Conservation (phyloP, 2,329 filamentous ascomycete species). For the Metarhizium humberi region DNA sequence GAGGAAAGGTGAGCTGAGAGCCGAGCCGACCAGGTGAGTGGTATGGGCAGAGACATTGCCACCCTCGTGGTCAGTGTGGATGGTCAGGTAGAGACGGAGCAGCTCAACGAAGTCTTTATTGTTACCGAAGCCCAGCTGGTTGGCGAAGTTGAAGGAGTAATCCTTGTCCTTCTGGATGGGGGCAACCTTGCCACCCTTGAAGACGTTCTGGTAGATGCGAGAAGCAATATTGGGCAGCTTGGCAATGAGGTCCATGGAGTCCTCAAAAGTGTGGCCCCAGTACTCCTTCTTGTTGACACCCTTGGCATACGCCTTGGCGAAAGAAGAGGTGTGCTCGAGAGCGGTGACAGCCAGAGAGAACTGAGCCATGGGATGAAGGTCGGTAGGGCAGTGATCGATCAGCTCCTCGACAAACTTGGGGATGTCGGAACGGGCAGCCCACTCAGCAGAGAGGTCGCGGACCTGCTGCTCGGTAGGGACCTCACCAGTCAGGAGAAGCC, state of each 20-base stretch:
- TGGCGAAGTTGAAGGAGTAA: constrained; percentile 98
- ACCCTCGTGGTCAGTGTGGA: constrained; percentile 99
- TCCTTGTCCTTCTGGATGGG: constrained; percentile 98
- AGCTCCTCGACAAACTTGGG: constrained; percentile 99
- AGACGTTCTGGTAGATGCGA: constrained; percentile 99
- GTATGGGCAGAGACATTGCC: constrained; percentile 98
- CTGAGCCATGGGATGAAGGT: constrained; percentile 99
- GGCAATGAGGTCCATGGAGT: constrained; percentile 99
- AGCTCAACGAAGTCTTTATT: constrained; percentile 98
- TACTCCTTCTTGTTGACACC: constrained; percentile 99
- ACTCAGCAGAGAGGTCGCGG: constrained; percentile 94
- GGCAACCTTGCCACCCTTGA: constrained; percentile 99
- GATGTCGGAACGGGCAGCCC: constrained; percentile 93
- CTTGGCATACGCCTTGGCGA: constrained; percentile 98
- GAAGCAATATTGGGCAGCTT: constrained; percentile 97
- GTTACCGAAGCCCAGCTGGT: constrained; percentile 93
- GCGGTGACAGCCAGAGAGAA: constrained; percentile 96
- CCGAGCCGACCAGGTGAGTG: constrained; percentile 93
- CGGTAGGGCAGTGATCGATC: constrained; percentile 98
- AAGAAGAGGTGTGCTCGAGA: constrained; percentile 95
- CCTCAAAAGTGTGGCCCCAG: constrained; percentile 99
- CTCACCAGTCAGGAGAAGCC: constrained; percentile 97
- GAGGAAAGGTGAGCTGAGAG: constrained; percentile 94
- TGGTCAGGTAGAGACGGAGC: constrained; percentile 97
- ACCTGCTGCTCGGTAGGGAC: constrained; percentile 97